Base-by-base conservation (phyloP, 75 land plant species). In the Picea sitchensis region DNA sequence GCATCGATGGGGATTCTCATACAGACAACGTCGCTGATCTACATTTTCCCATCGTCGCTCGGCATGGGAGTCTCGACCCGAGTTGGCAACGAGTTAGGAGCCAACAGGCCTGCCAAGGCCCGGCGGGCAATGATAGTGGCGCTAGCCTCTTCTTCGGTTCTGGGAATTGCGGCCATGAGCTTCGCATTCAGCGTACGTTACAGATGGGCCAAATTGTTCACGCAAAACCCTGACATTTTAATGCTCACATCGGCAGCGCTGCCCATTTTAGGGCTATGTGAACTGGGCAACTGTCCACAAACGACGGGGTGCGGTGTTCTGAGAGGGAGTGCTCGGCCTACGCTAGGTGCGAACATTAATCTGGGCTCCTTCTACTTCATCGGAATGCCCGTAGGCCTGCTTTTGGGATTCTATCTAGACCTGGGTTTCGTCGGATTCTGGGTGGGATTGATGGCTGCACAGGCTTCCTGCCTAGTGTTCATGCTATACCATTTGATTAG, bases 221-320 rank as follows among this genome's bases (percentile, higher is more conserved):
- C 92, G 13, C 11, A 31, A 3, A 90, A 92, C 58, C 21, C 13
- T 0, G 77, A 82, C 14, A 90, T 92, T 81, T 44, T 90, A 5
- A 69, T 76, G 77, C 82, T 92, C 51, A 86, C 88, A 1, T 80
- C 92, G 1, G 74, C 82, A 3, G 92, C 87, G 26, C 34, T 92
- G 78, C 94, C 94, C 23, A 88, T 92, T 12, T 73, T 92, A 30
- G 94, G 94, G 9, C 69, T 92, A n/a, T 92, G 94, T 65, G 94
- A 92, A 78, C 86, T 92, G 61, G 92, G 92, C n/a, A 92, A 92
- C 83, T 90, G 90, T 23, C 94, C 94, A n/a, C 94, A 92, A 80
- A 92, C 94, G 21, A 88, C 91, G 0, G 94, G 90, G 0, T 92
- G 94, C 76, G 92, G 94, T 21, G 92, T 92, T 5, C 85, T 92